Evolutionary conservation across 1,284 basidiomycete species (phyloP).

Genomic region (Cutaneotrichosporon cyanovorans): DNA sequence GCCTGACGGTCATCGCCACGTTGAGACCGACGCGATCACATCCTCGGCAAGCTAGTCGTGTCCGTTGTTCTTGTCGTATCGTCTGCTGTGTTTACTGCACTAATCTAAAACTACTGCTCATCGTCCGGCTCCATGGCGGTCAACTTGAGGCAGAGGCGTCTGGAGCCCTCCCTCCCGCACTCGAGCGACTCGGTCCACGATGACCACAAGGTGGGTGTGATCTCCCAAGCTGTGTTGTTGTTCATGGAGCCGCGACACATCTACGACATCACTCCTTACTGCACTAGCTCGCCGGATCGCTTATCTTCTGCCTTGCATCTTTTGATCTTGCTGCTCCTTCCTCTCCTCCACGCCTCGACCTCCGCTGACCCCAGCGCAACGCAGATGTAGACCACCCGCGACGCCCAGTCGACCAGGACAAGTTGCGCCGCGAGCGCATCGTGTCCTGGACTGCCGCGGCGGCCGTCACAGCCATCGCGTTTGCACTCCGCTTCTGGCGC

Average conservation of each 20-base stretch:
- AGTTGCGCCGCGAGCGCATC: slow-evolving; percentile 26
- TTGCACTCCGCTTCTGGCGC: slow-evolving; percentile 80
- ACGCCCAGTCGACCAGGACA: slow-evolving; percentile 9
- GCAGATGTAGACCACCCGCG: not conserved
- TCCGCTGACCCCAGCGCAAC: slow-evolving; percentile 1
- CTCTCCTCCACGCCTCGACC: not conserved
- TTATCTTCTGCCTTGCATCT: too few species aligned
- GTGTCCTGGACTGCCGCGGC: slow-evolving; percentile 28
- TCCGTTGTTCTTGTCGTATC: too few species aligned
- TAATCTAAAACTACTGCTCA: too few species aligned
- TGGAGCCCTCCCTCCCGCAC: slow-evolving; percentile 8
- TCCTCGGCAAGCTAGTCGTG: too few species aligned
- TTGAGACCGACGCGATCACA: too few species aligned
- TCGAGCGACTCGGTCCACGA: slow-evolving; percentile 7
- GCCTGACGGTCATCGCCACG: too few species aligned
- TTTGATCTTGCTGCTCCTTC: too few species aligned
- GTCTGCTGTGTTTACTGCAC: too few species aligned
- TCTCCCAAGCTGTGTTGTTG: too few species aligned
- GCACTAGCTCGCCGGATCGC: too few species aligned
- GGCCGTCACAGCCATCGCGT: slow-evolving; percentile 61
- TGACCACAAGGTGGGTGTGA: slow-evolving; percentile 15
- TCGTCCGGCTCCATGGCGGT: slow-evolving; percentile 16
- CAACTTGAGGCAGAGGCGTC: slow-evolving; percentile 12
- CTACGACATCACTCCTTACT: too few species aligned
- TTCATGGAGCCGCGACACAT: too few species aligned